Evolutionary conservation across 2,329 filamentous ascomycete species (phyloP).

Genomic region (Aspergillus felis): DNA sequence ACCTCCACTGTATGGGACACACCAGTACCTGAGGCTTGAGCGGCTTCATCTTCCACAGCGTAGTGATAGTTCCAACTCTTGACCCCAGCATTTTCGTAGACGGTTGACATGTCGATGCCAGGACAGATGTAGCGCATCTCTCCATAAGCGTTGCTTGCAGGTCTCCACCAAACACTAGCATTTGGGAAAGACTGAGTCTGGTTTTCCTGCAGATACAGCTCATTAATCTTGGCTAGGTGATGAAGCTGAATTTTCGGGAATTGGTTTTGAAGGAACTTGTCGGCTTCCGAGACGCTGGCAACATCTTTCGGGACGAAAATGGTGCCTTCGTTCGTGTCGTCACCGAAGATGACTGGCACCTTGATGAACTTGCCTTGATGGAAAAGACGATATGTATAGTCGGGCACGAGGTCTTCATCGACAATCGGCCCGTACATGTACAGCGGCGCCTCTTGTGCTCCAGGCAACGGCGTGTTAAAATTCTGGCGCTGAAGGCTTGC

Average conservation of each 20-base stretch:
- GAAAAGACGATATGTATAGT: constrained; percentile 49
- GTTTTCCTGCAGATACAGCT: constrained; percentile 53
- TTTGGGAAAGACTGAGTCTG: constrained; percentile 44
- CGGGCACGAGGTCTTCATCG: constrained; percentile 49
- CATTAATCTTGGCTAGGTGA: constrained; percentile 52
- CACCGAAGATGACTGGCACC: constrained; percentile 54
- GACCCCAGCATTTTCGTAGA: constrained; percentile 29
- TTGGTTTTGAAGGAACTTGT: constrained; percentile 56
- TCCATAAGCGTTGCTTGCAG: constrained; percentile 57
- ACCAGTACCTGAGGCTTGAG: constrained; percentile 54
- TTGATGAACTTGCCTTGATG: constrained; percentile 47
- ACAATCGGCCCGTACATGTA: constrained; percentile 52
- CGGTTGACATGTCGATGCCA: constrained; percentile 52
- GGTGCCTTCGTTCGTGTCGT: constrained; percentile 64
- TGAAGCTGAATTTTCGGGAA: constrained; percentile 52
- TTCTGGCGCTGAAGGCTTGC: constrained; percentile 45
- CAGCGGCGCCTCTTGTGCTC: constrained; percentile 40
- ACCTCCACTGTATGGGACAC: constrained; percentile 66
- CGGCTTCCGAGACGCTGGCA: constrained; percentile 45
- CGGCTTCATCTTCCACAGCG: constrained; percentile 58
- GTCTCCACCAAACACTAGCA: constrained; percentile 55
- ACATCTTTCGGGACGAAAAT: constrained; percentile 53
- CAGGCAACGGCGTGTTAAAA: constrained; percentile 45
- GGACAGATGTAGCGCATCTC: constrained; percentile 65
- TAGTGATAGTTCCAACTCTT: constrained; percentile 66